These are phyloP conservation scores for Metschnikowia gruessii DNA, from an alignment of 805 yeast genomes.

Conservation along the genomic window DNA sequence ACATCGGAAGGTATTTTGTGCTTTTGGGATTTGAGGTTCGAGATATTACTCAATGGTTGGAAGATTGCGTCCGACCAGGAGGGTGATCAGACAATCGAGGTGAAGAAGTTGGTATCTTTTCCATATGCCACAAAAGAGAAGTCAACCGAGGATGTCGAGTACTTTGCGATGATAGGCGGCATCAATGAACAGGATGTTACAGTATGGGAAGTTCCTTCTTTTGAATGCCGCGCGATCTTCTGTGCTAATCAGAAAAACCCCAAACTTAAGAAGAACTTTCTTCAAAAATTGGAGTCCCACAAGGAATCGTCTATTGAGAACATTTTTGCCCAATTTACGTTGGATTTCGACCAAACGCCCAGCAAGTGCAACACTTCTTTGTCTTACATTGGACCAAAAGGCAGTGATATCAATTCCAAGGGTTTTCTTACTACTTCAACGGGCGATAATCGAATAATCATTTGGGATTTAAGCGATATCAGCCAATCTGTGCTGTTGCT, in stretches of 20 bases:
- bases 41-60: slow-evolving; percentile 58
- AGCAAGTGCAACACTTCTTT: slow-evolving; percentile 10
- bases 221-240: slow-evolving; percentile 48
- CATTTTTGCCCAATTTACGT: slow-evolving; percentile 19
- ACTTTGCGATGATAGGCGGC: slow-evolving; percentile 64
- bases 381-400: neutral
- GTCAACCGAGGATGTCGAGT: neutral
- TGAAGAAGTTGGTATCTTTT: slow-evolving; percentile 45
- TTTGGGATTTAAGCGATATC: slow-evolving; percentile 28
- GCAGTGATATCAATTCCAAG: slow-evolving; percentile 1
- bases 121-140: slow-evolving; percentile 28
- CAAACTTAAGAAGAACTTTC: slow-evolving; percentile 23
- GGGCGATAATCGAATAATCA: slow-evolving; percentile 25
- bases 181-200: slow-evolving; percentile 55
- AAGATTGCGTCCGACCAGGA: slow-evolving; percentile 43
- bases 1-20: slow-evolving; percentile 70
- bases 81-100: slow-evolving; percentile 32
- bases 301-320: slow-evolving; percentile 20
- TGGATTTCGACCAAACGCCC: slow-evolving; percentile 19
- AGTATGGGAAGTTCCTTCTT: slow-evolving; percentile 71
- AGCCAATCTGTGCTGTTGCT: slow-evolving; percentile 9
- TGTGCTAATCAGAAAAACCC: slow-evolving; percentile 22
- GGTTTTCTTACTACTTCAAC: slow-evolving; percentile 27
- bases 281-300: slow-evolving; percentile 21
- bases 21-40: slow-evolving; percentile 80